Evolutionary conservation across 2,329 filamentous ascomycete species (phyloP), one percentile per base, ranked within the genome.

Genomic region (Calonectria pteridis): DNA sequence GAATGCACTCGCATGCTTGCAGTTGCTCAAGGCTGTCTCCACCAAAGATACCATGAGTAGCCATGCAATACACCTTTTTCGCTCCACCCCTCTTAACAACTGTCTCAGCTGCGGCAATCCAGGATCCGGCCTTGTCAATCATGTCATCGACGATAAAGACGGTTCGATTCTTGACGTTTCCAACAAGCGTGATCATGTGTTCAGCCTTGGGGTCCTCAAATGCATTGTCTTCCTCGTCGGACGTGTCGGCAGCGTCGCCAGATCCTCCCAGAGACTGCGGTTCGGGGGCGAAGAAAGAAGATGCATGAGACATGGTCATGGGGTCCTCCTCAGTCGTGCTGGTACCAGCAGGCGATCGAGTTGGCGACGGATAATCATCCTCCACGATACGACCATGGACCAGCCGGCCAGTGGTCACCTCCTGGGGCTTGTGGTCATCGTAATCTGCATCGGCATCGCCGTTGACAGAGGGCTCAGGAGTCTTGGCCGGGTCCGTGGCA

Each of bases 71-170:
- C 43, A 99, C 97, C 85, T 94, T 97, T 79, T 94, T 98, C 1
- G 97, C 97, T 55, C 92, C 91, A 77, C 97, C 97, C 76, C 94
- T 92, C 88, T 98, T 98, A 67, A 98, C 94, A 2, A 98, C 96
- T 1, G 96, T 98, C 87, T 99, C 97, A 16, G 97, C 97, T 9
- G 97, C 97, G 7, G 96, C 96, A 78, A 99, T 97, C 97, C 97
- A 99, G 9, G 95, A 98, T 18, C 94, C 95, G 13, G 95, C 93
- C 87, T 98, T 98, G 86, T 99, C 97, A 81, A 99, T 98, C 94
- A 99, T 98, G 84, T 99, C 97, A 83, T 99, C 97, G 64, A 99
- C 94, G 74, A 99, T 95, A 83, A 99, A 94, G 68, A 98, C 97
- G 0, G 95, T 93, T 72, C 95, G 92, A 82, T 95, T 92, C 82